Conservation (phyloP, 352 stramenopile genomes). For the Globisporangium rhizosaccharum region DNA sequence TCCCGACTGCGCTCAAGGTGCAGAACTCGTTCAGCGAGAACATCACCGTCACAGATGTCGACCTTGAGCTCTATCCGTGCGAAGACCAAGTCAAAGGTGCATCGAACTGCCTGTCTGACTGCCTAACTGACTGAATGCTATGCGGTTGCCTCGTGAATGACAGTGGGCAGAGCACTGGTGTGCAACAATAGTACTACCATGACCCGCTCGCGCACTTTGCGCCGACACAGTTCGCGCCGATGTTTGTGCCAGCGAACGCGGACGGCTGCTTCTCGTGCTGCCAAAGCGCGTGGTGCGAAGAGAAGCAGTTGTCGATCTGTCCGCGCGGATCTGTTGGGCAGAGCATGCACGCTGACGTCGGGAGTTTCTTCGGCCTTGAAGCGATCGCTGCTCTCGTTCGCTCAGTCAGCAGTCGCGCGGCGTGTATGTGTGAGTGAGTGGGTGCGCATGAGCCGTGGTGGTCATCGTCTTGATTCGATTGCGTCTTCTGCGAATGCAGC, state of each 20-base stretch:
- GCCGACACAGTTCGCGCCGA: slow-evolving; percentile 49
- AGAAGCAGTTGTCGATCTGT: slow-evolving; percentile 46
- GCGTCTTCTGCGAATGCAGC: slow-evolving; percentile 6
- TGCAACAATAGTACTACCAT: slow-evolving; percentile 66
- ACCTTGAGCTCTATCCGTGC: slow-evolving; percentile 75
- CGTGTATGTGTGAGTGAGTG: too few species aligned
- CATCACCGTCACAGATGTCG: slow-evolving; percentile 61
- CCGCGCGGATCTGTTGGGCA: slow-evolving; percentile 35
- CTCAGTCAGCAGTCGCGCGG: slow-evolving; percentile 2
- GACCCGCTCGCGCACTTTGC: slow-evolving; percentile 62
- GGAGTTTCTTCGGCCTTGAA: slow-evolving; percentile 67
- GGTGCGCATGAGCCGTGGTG: not conserved
- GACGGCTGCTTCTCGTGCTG: slow-evolving; percentile 76
- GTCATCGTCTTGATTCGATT: not conserved
- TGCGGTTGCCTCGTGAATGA: not conserved
- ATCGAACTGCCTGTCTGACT: slow-evolving; percentile 1
- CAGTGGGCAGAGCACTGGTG: slow-evolving; percentile 34
- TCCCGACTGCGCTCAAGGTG: slow-evolving; percentile 68
- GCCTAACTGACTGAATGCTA: not conserved
- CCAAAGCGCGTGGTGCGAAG: slow-evolving; percentile 47
- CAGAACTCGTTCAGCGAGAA: slow-evolving; percentile 78
- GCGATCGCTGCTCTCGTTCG: slow-evolving; percentile 72
- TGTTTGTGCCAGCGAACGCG: slow-evolving; percentile 68
- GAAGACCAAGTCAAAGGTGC: slow-evolving; percentile 51
- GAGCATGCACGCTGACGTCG: slow-evolving; percentile 67